Evolutionary conservation across 1,284 basidiomycete genomes (phyloP), one percentile per base, ranked within the genome.

Genomic region (Leccinum olivaceoglutinosum): DNA sequence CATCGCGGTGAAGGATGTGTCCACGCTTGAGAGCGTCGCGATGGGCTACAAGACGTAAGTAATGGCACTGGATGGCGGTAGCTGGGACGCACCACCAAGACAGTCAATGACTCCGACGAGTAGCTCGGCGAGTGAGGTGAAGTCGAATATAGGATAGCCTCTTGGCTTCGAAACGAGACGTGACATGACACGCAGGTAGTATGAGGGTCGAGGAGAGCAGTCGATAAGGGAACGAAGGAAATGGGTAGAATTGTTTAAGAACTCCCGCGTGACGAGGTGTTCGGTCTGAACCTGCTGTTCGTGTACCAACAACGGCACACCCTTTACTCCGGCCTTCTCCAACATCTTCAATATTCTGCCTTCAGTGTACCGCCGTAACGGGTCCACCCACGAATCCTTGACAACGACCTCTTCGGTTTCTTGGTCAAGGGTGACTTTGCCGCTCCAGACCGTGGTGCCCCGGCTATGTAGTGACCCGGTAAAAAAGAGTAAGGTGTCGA

Each of bases 1-100:
- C 39, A 5, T 65, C 56, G 25, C 51, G 25, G 25, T 54, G 25
- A 54, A 54, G 51, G 21, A 54, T 54, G 51, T 5, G 1, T 2
- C 38, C 46, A 0, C 53, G 9, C 6, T 57, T 29, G 3, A 63
- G 25, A 32, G 53, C 25, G 5, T 66, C 54, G 12, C 38, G n/a
- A 41, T 66, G 63, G 3, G 39, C 63, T 66, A 36, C 1, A 6
- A 54, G 25, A 55, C 16, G 16, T 55, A n/a, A 55, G 29, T 34
- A 4, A 10, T 54, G 25, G 21, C 14, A 21, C 14, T 54, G 10
- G 18, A 11, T 54, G 10, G 25, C 10, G 25, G 4, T 54, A 21
- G 25, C 25, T 29, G 9, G 46, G 46, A 54, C 25, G 18, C 51
- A 54, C 51, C 51, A 54, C 21, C 21, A 12, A 54, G 18, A 54